Evolutionary conservation across 768 basidiomycete species (phyloP), one percentile per base, ranked within the genome.

Genomic region (Suillus brevipes): DNA sequence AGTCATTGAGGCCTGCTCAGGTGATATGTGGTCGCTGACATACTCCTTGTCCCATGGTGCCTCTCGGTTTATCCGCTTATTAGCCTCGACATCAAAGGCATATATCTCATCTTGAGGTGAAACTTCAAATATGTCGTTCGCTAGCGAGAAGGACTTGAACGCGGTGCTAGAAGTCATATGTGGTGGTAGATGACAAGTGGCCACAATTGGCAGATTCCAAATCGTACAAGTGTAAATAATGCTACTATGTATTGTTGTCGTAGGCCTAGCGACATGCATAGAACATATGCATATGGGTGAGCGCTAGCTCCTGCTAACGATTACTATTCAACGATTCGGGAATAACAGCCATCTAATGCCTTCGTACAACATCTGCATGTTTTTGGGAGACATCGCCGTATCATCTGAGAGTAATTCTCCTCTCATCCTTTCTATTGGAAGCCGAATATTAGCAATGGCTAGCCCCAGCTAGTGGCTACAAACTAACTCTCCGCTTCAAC

Each of bases 41-140:
- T 68, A 96, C 95, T 99, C 97, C 72, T 87, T 86, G 64, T 82
- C 83, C 97, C 97, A 99, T 36, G 93, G 94, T 31, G 84, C 80
- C 68, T 89, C 88, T 43, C 83, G 78, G 68, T 88, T 86, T 66
- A 94, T 84, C 61, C 81, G 78, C 72, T 76, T 86, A 76, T 94
- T 85, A n/a, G 82, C 88, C 34, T 86, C 87, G 12, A 78, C 80
- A 74, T 94, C 90, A 66, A 85, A 94, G 37, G 82, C 84, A 79
- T 89, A 94, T 60, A 96, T 92, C 72, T 89, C 86, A 72, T 95
- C 93, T 71, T 92, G 86, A 6, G 88, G 84, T 0, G 89, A 85
- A 59, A 94, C 75, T 56, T 92, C 86, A 31, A 83, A 75, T 31
- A 94, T 81, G 66, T 91, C 83, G 72, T 95, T 95, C 12, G 81